phyloP scores from a whole-genome alignment of 2,329 filamentous ascomycete species.

The Cladosporium sp. region DNA sequence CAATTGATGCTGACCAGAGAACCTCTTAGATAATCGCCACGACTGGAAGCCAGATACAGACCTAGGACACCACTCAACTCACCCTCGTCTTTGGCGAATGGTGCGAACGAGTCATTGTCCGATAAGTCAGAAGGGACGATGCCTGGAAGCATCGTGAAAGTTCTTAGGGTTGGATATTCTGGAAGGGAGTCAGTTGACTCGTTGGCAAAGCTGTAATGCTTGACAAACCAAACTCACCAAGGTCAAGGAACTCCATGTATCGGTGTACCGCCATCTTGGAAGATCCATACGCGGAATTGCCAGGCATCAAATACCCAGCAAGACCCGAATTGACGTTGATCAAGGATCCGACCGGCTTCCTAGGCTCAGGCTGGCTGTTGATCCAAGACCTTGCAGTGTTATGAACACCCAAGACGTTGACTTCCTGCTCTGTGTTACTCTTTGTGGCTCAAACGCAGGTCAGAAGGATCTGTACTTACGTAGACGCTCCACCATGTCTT shows the following conservation, averaged over 20 bases:
- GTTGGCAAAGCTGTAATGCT: background rate
- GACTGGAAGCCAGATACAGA: conserved; percentile 27
- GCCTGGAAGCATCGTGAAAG: conserved; percentile 33
- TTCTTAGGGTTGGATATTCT: conserved; percentile 31
- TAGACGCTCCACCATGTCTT: conserved; percentile 18
- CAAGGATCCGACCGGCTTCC: conserved; percentile 26
- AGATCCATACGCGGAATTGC: conserved; percentile 30
- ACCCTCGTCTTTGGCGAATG: conserved; percentile 30
- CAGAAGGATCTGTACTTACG: background rate
- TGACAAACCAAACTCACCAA: background rate
- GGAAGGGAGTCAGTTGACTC: background rate
- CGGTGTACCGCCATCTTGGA: conserved; percentile 32
- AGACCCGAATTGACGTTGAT: conserved; percentile 29
- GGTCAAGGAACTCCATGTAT: conserved; percentile 32
- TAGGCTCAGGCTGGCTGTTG: conserved; percentile 17
- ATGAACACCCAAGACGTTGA: conserved; percentile 21
- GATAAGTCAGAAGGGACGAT: conserved; percentile 28
- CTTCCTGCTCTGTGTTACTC: conserved; percentile 8
- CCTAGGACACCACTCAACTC: conserved; percentile 28
- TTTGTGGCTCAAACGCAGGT: background rate
- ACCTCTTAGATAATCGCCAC: conserved; percentile 29
- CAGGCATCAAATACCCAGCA: conserved; percentile 25
- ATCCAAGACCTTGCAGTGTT: conserved; percentile 21
- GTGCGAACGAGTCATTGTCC: conserved; percentile 23
- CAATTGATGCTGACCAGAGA: conserved; percentile 25